A percentile compares a stretch with the other conserved stretches of the same genome.
These are phyloP conservation scores for Pseudonitzschia delicatissima DNA, from an alignment of 108 stramenopile species.

Conservation along the genomic window DNA sequence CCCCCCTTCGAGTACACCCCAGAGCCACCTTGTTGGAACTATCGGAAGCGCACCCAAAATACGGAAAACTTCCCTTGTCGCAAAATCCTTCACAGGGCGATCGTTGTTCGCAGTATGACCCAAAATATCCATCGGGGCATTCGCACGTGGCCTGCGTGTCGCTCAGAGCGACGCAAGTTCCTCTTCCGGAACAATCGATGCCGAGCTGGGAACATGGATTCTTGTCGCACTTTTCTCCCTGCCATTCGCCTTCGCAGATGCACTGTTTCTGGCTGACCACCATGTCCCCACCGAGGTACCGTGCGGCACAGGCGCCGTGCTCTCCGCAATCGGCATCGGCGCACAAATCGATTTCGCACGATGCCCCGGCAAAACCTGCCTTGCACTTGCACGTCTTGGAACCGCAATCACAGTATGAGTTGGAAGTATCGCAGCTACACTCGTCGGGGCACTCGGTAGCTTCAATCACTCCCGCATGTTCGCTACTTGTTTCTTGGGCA, in stretches of 20 bases:
- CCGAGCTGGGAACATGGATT: slow-evolving; percentile 28
- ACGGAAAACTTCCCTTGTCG: slow-evolving; percentile 1
- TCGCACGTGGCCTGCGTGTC: slow-evolving; percentile 20
- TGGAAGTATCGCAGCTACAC: slow-evolving; percentile 30
- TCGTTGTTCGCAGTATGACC: slow-evolving; percentile 25
- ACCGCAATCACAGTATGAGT: slow-evolving; percentile 54
- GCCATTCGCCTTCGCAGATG: slow-evolving; percentile 41
- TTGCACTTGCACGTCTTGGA: slow-evolving; percentile 46
- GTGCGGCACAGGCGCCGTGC: slow-evolving; percentile 44
- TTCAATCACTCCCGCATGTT: slow-evolving; percentile 18
- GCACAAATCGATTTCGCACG: slow-evolving; percentile 48
- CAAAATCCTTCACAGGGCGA: slow-evolving; percentile 33
- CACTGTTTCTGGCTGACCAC: slow-evolving; percentile 23
- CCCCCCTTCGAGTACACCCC: background rate
- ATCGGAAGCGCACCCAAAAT: slow-evolving; percentile 3
- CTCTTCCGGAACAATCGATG: slow-evolving; percentile 30
- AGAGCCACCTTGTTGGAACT: background rate
- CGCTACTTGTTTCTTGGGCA: slow-evolving; percentile 2
- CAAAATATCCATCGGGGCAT: slow-evolving; percentile 36
- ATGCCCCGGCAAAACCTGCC: slow-evolving; percentile 39
- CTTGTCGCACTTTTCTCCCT: slow-evolving; percentile 31
- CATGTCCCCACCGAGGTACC: slow-evolving; percentile 41
- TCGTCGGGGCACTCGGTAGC: slow-evolving; percentile 41
- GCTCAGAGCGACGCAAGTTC: slow-evolving; percentile 27
- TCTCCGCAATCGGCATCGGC: slow-evolving; percentile 43